These are phyloP conservation scores for Penicillium cinerascens DNA, from an alignment of 495 filamentous ascomycete species.

Conservation along the genomic window DNA sequence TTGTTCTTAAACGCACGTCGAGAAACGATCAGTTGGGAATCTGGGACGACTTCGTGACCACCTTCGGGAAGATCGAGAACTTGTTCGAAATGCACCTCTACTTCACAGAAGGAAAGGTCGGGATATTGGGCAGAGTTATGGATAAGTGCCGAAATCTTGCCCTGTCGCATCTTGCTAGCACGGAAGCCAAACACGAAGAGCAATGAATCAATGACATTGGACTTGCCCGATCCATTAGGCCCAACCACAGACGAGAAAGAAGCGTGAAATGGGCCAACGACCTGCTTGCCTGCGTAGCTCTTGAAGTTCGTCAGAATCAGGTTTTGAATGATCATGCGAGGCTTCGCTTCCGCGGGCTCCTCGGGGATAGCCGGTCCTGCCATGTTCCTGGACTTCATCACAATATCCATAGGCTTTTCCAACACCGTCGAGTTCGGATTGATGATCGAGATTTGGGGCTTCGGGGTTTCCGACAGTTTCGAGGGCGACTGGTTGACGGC, in stretches of 20 bases:
- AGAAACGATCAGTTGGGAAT: constrained; percentile 82
- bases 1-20: constrained; percentile 97
- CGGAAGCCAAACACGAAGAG: constrained; percentile 98
- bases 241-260: constrained; percentile 99
- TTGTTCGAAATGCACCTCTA: constrained; percentile 92
- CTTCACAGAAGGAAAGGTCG: constrained; percentile 84
- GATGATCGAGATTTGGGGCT: constrained; percentile 58
- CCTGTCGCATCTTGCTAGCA: constrained; percentile 98
- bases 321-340: constrained; percentile 87
- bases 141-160: constrained; percentile 95
- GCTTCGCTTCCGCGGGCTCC: constrained; percentile 68
- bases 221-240: constrained; percentile 97
- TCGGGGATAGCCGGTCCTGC: constrained; percentile 60
- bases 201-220: constrained; percentile 96
- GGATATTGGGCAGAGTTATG: constrained; percentile 90
- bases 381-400: constrained; percentile 78
- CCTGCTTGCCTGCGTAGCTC: constrained; percentile 91
- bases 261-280: constrained; percentile 93
- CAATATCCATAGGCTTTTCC: constrained; percentile 91
- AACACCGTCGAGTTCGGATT: constrained; percentile 69
- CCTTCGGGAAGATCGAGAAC: constrained; percentile 83
- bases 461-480: constrained; percentile 37
- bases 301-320: constrained; percentile 94
- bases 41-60: constrained; percentile 65
- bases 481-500: constrained; percentile 58